Percentiles rank a stretch among this genome's conserved stretches.
These are phyloP conservation scores for Chrysoporthe austroafricana DNA, from an alignment of 2,329 filamentous ascomycete species.

Conservation along the genomic window DNA sequence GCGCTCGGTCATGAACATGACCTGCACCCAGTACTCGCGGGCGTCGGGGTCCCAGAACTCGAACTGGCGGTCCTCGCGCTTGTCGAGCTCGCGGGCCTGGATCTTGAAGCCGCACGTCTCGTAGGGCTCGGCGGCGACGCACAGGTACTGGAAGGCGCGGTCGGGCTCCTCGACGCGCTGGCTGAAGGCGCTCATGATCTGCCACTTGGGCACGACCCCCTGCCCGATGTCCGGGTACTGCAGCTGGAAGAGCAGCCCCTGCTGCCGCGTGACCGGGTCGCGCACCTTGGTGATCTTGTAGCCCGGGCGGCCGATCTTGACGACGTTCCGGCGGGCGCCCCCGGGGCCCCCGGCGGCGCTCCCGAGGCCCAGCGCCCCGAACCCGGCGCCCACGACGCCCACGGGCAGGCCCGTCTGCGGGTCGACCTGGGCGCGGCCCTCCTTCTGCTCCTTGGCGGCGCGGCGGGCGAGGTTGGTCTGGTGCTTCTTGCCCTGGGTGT, in stretches of 20 bases:
- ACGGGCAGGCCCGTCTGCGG: constrained; percentile 71
- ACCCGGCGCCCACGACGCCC: constrained; percentile 75
- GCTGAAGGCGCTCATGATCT: constrained; percentile 97
- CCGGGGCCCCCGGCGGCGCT: constrained; percentile 44
- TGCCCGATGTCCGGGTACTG: constrained; percentile 89
- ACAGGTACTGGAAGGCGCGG: constrained; percentile 90
- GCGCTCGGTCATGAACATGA: constrained; percentile 97
- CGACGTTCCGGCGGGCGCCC: constrained; percentile 73
- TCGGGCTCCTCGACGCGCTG: constrained; percentile 95
- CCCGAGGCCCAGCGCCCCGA: constrained; percentile 51
- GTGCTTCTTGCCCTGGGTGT: constrained; percentile 98
- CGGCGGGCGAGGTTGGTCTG: constrained; percentile 96
- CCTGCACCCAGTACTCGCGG: constrained; percentile 97
- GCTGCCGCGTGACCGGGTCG: constrained; percentile 85
- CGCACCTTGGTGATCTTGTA: constrained; percentile 98
- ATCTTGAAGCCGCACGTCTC: constrained; percentile 98
- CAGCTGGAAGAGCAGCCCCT: constrained; percentile 92
- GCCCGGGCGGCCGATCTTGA: constrained; percentile 94
- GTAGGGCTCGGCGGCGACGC: constrained; percentile 96
- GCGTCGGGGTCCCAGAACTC: constrained; percentile 93
- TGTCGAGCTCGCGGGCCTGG: constrained; percentile 89
- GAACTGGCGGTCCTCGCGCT: constrained; percentile 86
- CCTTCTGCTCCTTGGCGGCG: constrained; percentile 92
- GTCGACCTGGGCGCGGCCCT: constrained; percentile 74
- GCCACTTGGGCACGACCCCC: constrained; percentile 77